Evolutionary conservation across 2,329 filamentous ascomycete species (phyloP), one percentile per base, ranked within the genome.

Genomic region (Aspergillus novoparasiticus): DNA sequence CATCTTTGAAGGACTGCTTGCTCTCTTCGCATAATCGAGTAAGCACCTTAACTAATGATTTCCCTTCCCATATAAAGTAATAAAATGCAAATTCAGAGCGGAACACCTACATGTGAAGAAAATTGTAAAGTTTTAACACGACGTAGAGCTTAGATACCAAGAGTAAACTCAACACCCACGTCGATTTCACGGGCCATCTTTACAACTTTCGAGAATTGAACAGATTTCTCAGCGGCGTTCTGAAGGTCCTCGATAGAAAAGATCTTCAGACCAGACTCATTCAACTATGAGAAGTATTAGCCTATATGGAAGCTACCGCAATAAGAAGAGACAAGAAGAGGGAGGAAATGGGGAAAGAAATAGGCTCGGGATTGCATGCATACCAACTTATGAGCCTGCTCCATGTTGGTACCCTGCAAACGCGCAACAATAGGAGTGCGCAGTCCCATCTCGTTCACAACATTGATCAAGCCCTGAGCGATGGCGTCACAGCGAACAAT

Each of bases 231-330:
- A 69, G 95, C 95, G 48, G 95, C 95, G 78, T 84, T 95, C 84
- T 99, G 95, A 74, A 99, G 88, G 83, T 99, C 95, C 78, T 98
- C 94, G 67, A 99, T 98, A 75, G 92, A 96, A 87, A 99, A 99
- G 83, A 99, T 99, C 90, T 99, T 99, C 76, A 99, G 88, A 73
- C 95, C 94, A 60, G 94, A 96, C 80, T 99, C 93, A 85, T 95
- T 96, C 84, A 99, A 93, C 84, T 87, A 66, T 14, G 63, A 60
- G 48, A 39, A 46, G 58, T 28, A 46, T 65, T 30, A 67, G 65
- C 55, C 41, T 45, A 10, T 8, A 4, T 14, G 1, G 16, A 36
- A 23, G n/a, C 23, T 23, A 41, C n/a, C 23, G 16, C 8, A 41
- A 19, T 2, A 41, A 34, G 21, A n/a, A 32, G 41, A n/a, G 51